These are phyloP conservation scores for Pyrus hybrid DNA, from an alignment of 331 rosid species.

Conservation along the genomic window DNA sequence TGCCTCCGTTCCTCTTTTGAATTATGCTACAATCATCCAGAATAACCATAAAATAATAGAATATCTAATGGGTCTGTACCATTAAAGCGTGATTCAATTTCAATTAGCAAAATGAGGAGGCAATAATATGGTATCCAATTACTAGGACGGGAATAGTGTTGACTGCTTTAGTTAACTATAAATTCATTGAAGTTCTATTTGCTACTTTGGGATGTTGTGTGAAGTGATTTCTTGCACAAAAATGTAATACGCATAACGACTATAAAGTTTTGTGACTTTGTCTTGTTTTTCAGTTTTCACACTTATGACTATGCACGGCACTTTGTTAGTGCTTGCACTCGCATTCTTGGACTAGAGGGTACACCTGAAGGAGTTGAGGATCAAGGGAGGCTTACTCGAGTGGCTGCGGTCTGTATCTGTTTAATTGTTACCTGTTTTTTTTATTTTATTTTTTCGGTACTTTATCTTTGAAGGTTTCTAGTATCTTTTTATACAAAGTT, in stretches of 20 bases:
- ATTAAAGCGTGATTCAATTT: background rate
- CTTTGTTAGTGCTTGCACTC: conserved; percentile 98
- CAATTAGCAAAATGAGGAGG: background rate
- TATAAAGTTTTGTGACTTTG: background rate
- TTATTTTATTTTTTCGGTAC: background rate
- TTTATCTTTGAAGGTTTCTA: background rate
- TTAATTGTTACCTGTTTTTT: background rate
- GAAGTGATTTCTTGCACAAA: background rate
- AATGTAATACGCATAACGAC: background rate
- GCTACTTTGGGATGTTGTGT: background rate
- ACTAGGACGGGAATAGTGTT: background rate
- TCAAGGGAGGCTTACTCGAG: conserved; percentile 93
- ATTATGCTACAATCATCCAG: background rate
- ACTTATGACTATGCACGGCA: conserved; percentile 98
- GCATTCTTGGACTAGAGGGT: conserved; percentile 94
- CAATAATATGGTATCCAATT: background rate
- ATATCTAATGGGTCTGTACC: background rate
- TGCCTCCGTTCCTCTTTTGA: background rate
- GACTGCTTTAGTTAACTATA: background rate
- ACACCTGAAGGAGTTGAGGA: conserved; percentile 99
- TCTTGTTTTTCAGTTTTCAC: conserved; percentile 59
- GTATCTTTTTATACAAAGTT: background rate
- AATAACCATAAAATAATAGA: background rate
- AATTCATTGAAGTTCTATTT: background rate
- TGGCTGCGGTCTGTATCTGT: conserved; percentile 74